Conservation (phyloP, 345 rosid genomes). For the Syzygium aqueum region DNA sequence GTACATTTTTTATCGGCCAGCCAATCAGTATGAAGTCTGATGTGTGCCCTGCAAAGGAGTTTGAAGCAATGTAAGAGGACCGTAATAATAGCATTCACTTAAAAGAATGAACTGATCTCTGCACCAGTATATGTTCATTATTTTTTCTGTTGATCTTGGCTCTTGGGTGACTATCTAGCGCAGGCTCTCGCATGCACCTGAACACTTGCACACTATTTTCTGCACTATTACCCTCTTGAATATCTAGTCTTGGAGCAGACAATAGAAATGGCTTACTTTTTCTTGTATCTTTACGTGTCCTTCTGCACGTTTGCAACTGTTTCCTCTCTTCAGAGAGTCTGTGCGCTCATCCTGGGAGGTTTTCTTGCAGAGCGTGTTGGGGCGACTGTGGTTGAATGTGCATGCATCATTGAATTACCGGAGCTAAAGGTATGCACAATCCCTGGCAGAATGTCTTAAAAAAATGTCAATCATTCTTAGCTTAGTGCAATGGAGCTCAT, state of each 20-base stretch:
- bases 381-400: slow-evolving; percentile 83
- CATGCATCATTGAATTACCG: slow-evolving; percentile 84
- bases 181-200: background rate
- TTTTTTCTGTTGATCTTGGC: background rate
- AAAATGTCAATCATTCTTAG: background rate
- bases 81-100: background rate
- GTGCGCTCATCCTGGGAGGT: background rate
- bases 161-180: background rate
- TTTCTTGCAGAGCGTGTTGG: slow-evolving; percentile 81
- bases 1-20: background rate
- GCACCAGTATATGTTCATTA: background rate
- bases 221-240: background rate
- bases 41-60: background rate
- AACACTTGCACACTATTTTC: background rate
- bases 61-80: background rate
- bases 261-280: background rate
- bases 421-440: slow-evolving; percentile 56
- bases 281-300: background rate
- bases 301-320: slow-evolving; percentile 1
- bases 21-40: background rate
- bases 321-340: background rate
- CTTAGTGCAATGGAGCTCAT: background rate
- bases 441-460: background rate
- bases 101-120: background rate
- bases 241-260: background rate